Percentiles rank a stretch among this genome's conserved stretches.
These are phyloP conservation scores for Metschnikowia borealis DNA, from an alignment of 805 yeast genomes.

Conservation along the genomic window DNA sequence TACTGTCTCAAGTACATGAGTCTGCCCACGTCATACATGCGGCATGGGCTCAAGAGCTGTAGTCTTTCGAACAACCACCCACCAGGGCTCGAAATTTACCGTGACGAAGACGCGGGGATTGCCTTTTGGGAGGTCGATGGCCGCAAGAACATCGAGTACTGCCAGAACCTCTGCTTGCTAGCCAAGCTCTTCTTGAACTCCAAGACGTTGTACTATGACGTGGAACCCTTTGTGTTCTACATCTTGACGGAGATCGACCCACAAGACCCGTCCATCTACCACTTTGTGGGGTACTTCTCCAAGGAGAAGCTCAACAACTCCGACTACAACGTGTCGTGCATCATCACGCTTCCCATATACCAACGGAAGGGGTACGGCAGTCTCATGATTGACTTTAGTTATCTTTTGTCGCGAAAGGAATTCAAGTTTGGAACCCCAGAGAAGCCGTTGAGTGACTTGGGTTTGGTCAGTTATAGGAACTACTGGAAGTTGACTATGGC, in stretches of 20 bases:
- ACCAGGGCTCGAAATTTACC: slow-evolving; percentile 47
- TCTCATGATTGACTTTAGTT: slow-evolving; percentile 84
- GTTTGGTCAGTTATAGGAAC: slow-evolving; percentile 76
- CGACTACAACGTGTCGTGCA: slow-evolving; percentile 84
- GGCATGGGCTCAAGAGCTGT: slow-evolving; percentile 75
- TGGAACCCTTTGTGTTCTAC: slow-evolving; percentile 91
- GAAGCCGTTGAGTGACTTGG: slow-evolving; percentile 86
- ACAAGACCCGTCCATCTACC: slow-evolving; percentile 42
- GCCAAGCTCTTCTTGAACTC: slow-evolving; percentile 89
- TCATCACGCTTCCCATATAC: slow-evolving; percentile 80
- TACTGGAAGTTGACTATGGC: slow-evolving; percentile 79
- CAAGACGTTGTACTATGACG: slow-evolving; percentile 89
- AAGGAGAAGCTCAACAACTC: slow-evolving; percentile 77
- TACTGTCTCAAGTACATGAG: slow-evolving; percentile 77
- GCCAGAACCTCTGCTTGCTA: slow-evolving; percentile 84
- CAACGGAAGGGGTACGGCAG: slow-evolving; percentile 90
- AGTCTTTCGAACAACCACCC: slow-evolving; percentile 55
- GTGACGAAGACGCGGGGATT: slow-evolving; percentile 27
- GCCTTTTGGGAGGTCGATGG: slow-evolving; percentile 66
- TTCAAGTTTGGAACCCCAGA: slow-evolving; percentile 89
- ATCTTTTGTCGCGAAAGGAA: slow-evolving; percentile 70
- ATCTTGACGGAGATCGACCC: slow-evolving; percentile 68
- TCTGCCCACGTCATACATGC: slow-evolving; percentile 57
- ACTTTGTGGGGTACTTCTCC: slow-evolving; percentile 91
- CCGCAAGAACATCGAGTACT: slow-evolving; percentile 69